These are phyloP conservation scores for Poronia punctata DNA, from an alignment of 495 filamentous ascomycete species.

Conservation along the genomic window DNA sequence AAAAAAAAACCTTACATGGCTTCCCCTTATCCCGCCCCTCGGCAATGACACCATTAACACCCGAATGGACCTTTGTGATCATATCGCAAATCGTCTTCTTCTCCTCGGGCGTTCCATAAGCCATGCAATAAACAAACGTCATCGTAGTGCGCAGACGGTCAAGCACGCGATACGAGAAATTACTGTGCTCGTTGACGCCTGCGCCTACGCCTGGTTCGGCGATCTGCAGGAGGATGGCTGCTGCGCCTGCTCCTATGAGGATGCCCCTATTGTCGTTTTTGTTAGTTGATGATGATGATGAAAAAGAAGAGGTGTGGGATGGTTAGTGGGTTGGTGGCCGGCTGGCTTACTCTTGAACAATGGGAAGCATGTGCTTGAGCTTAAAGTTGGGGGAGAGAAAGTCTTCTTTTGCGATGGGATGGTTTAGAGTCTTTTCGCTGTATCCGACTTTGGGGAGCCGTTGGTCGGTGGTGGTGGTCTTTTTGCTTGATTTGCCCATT, in stretches of 20 bases:
- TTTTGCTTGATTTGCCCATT: too few relatives aligned
- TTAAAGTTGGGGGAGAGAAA: slow-evolving; percentile 15
- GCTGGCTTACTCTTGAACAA: slow-evolving; percentile 27
- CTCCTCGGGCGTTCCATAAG: slow-evolving; percentile 30
- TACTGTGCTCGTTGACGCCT: slow-evolving; percentile 27
- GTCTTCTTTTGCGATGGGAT: slow-evolving; percentile 6
- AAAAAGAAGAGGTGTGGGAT: too few relatives aligned
- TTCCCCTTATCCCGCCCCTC: neutral
- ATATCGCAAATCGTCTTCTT: slow-evolving; percentile 29
- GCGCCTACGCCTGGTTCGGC: slow-evolving; percentile 33
- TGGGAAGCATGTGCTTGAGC: slow-evolving; percentile 25
- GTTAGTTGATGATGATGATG: neutral
- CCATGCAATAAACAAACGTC: slow-evolving; percentile 40
- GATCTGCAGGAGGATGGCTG: slow-evolving; percentile 35
- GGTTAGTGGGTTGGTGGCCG: too few relatives aligned
- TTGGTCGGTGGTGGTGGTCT: too few relatives aligned
- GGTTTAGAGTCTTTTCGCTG: neutral
- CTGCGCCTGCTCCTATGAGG: slow-evolving; percentile 30
- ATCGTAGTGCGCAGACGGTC: slow-evolving; percentile 39
- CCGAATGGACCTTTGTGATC: slow-evolving; percentile 29
- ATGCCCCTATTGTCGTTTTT: slow-evolving; percentile 12
- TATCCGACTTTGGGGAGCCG: neutral
- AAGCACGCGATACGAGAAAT: slow-evolving; percentile 33
- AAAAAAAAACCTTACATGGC: neutral
- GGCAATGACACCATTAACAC: slow-evolving; percentile 21